These are phyloP conservation scores for Macrolepiota fuliginosa DNA, from an alignment of 768 basidiomycete species.

Conservation along the genomic window DNA sequence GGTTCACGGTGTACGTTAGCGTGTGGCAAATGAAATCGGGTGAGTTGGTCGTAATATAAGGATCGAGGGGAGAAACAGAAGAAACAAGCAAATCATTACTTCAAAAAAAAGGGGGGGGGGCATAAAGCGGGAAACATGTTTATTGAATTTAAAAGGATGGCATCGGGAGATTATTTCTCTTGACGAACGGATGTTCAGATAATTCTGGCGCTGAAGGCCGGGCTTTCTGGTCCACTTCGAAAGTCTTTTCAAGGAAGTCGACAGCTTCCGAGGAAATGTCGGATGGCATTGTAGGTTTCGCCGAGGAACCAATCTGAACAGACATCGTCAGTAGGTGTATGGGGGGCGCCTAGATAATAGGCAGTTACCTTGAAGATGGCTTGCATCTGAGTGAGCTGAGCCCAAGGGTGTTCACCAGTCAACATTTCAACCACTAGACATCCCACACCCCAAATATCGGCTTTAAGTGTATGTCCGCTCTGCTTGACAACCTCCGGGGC, in stretches of 20 bases:
- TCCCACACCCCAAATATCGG: slow-evolving; percentile 96
- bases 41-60: neutral
- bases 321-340: neutral
- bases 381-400: slow-evolving; percentile 97
- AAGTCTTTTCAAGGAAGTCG: slow-evolving; percentile 82
- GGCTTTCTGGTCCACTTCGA: slow-evolving; percentile 78
- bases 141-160: too few relatives aligned
- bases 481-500: slow-evolving; percentile 98
- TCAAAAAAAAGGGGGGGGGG: slow-evolving; percentile 21
- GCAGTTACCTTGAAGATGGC: slow-evolving; percentile 87
- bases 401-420: slow-evolving; percentile 94
- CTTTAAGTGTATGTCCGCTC: slow-evolving; percentile 85
- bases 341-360: neutral
- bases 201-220: slow-evolving; percentile 80
- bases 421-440: slow-evolving; percentile 96
- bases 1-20: slow-evolving; percentile 4
- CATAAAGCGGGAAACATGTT: slow-evolving; percentile 13
- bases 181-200: slow-evolving; percentile 72
- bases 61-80: neutral
- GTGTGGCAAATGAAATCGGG: neutral
- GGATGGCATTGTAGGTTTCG: slow-evolving; percentile 82
- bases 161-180: slow-evolving; percentile 9
- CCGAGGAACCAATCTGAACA: slow-evolving; percentile 84
- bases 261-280: slow-evolving; percentile 90
- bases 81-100: slow-evolving; percentile 13